Evolutionary conservation across 2,329 filamentous ascomycete species (phyloP), one percentile per base, ranked within the genome.

Genomic region (Metarhizium brunneum): DNA sequence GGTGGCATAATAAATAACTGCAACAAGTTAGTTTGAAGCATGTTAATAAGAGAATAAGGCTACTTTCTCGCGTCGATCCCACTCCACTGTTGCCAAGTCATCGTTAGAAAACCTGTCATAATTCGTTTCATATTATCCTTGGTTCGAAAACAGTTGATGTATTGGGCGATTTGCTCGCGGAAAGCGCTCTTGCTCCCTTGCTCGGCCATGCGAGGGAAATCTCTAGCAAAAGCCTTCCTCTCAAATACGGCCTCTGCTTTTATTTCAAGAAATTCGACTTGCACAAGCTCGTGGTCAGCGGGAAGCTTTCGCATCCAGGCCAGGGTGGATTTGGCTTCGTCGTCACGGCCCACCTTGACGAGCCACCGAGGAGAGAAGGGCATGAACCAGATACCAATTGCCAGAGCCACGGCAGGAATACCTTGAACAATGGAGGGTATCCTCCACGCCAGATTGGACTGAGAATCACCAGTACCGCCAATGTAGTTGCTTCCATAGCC

Each of bases 191-290:
- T 68, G 55, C 70, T 66, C 4, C 55, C 67, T 56, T 71, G 71
- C 16, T 71, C 70, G 3, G 72, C 71, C 6, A 74, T 60, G 32
- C 73, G 69, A 2, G 76, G 76, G 55, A 78, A 78, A 29, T 84
- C 76, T 59, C 87, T 84, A 0, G 81, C 79, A 10, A 86, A 76
- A 1, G 82, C 83, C 38, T 83, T 80, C 69, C 90, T 88, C 69
- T 92, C 88, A 62, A 92, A 92, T 32, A 88, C 69, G 0, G 82
- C 84, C 67, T 90, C 86, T 0, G 88, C 87, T 68, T 89, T 89
- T 72, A 92, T 92, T 67, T 92, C 88, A n/a, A 89, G 79, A 64
- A 86, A 90, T 64, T 92, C 88, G 2, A 89, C 74, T 60, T 87
- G 81, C 38, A 92, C 79, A 0, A 87, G 76, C 51, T 88, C 83